Evolutionary conservation across 768 basidiomycete species (phyloP), one percentile per base, ranked within the genome.

Genomic region (Amanita thiersii): DNA sequence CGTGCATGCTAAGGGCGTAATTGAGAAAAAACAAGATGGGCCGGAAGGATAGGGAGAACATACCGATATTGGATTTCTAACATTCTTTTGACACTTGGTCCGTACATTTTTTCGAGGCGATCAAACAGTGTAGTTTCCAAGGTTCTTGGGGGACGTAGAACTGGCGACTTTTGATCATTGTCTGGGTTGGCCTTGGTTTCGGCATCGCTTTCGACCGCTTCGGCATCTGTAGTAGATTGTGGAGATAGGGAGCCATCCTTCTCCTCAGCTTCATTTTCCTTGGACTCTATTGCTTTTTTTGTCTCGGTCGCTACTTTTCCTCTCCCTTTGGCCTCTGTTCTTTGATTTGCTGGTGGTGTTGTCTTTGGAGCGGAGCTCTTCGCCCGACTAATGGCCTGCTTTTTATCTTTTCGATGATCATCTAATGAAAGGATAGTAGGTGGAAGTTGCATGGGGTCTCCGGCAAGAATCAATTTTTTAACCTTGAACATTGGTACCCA

Each of bases 401-500:
- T 55, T 37, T 50, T 51, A 25, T 59, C 60, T 43, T 61, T 66
- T n/a, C 29, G 15, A 31, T 56, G 59, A n/a, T 64, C 58, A 45
- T 77, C 64, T 5, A 75, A 52, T 3, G 89, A 87, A 20, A 94
- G 66, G 35, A 98, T 78, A 0, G 94, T 99, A 0, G 94, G 94
- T 0, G 92, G 92, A 3, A 99, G 70, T 65, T 98, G 94, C 72
- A 90, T 84, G 1, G 92, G 93, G 60, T 97, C 94, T 0, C 94
- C 94, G 1, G 93, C 93, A 18, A 96, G 66, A 10, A 92, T 84
- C 37, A 92, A 65, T 57, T 91, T 94, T 63, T 81, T 84, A 1
- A 80, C 86, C 58, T 93, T 94, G 60, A 93, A 77, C 42, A 97
- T 85, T 0, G 96, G 93, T 23, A 98, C 77, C 92, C 94, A 97